A percentile compares a stretch with the other conserved stretches of the same genome.
These are phyloP conservation scores for Coemansia sp. DNA, from an alignment of 371 early-diverging fungal species.

Conservation along the genomic window DNA sequence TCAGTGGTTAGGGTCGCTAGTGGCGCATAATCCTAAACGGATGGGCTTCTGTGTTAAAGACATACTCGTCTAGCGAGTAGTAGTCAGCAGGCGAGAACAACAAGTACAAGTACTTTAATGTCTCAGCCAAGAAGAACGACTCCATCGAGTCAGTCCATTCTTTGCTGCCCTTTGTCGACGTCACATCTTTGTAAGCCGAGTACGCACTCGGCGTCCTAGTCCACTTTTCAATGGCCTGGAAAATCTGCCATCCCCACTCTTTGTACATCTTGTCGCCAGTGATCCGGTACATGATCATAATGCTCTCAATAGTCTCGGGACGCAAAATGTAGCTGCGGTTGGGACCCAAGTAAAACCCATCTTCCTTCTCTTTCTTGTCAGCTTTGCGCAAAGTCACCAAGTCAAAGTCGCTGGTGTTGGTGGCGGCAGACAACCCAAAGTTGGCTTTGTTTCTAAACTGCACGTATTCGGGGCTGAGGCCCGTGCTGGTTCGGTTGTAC, in stretches of 20 bases:
- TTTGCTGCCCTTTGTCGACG: slow-evolving; percentile 55
- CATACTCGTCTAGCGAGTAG: slow-evolving; percentile 76
- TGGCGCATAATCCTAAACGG: slow-evolving; percentile 56
- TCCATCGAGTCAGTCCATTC: slow-evolving; percentile 65
- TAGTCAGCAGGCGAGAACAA: slow-evolving; percentile 71
- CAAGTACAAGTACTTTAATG: slow-evolving; percentile 89
- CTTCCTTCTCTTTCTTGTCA: slow-evolving; percentile 14
- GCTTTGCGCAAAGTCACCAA: slow-evolving; percentile 11
- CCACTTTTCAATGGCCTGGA: slow-evolving; percentile 78
- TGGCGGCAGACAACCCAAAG: slow-evolving; percentile 19
- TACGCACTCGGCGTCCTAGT: slow-evolving; percentile 74
- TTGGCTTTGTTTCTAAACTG: slow-evolving; percentile 32
- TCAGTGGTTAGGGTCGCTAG: neutral
- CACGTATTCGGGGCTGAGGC: slow-evolving; percentile 46
- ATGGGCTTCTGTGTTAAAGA: slow-evolving; percentile 88
- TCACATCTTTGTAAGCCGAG: slow-evolving; percentile 74
- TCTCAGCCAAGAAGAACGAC: slow-evolving; percentile 86
- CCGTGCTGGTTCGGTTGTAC: slow-evolving; percentile 45
- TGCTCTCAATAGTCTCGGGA: slow-evolving; percentile 88
- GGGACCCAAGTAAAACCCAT: slow-evolving; percentile 39
- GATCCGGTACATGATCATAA: slow-evolving; percentile 80
- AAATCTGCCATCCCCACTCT: slow-evolving; percentile 90
- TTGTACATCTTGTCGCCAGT: slow-evolving; percentile 78
- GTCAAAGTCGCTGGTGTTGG: slow-evolving; percentile 32
- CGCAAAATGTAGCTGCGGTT: slow-evolving; percentile 57